These are phyloP conservation scores for Fusarium camptoceras DNA, from an alignment of 2,329 filamentous ascomycete species.

Conservation along the genomic window DNA sequence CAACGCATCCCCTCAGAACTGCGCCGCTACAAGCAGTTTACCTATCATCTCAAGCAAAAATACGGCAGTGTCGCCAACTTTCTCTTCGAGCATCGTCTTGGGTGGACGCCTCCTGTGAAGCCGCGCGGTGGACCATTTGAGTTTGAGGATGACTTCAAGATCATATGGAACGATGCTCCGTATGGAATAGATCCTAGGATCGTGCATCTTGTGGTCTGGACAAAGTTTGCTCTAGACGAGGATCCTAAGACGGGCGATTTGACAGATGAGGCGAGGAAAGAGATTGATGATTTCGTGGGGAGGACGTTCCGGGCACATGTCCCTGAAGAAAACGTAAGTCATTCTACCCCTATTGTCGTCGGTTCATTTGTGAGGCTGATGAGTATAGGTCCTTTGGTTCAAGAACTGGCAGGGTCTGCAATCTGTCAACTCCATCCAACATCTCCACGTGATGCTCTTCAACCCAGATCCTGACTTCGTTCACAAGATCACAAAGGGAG, in stretches of 20 bases:
- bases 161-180: constrained; percentile 93
- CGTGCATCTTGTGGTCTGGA: constrained; percentile 91
- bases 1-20: constrained; percentile 81
- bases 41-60: constrained; percentile 69
- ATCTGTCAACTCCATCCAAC: constrained; percentile 87
- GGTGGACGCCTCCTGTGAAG: constrained; percentile 68
- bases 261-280: constrained; percentile 68
- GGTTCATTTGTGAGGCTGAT: constrained; percentile 5
- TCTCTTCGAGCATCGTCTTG: constrained; percentile 75
- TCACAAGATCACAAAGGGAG: constrained; percentile 76
- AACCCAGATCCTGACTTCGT: constrained; percentile 79
- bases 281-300: constrained; percentile 78
- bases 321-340: constrained; percentile 64
- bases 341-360: background rate
- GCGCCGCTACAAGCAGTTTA: constrained; percentile 80
- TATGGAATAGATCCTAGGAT: constrained; percentile 85
- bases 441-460: constrained; percentile 94
- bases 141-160: constrained; percentile 70
- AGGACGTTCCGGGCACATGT: constrained; percentile 71
- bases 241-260: constrained; percentile 74
- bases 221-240: constrained; percentile 83
- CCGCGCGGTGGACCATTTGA: constrained; percentile 56
- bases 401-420: constrained; percentile 89
- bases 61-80: constrained; percentile 85
- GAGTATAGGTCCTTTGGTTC: constrained; percentile 58